A percentile compares a stretch with the other conserved stretches of the same genome.
Conservation (phyloP, 495 filamentous ascomycete genomes). For the Aspergillus hancockii region DNA sequence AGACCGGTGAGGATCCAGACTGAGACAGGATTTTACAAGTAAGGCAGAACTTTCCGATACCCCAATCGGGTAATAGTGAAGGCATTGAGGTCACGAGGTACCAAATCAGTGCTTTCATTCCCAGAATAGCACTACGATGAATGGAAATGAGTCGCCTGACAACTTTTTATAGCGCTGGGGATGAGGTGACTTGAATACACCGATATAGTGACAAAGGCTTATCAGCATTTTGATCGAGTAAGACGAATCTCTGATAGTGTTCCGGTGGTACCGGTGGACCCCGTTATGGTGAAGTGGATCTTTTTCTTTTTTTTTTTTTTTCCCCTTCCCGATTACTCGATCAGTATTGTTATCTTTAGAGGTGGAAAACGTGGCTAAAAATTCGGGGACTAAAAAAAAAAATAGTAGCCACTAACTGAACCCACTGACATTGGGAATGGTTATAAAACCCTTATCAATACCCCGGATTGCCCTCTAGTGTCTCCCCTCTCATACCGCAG, state of each 20-base stretch:
- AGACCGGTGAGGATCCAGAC: background rate
- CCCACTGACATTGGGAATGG: background rate
- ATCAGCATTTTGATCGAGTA: slow-evolving; percentile 2
- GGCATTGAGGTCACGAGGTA: slow-evolving; percentile 13
- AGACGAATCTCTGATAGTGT: background rate
- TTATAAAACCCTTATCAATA: slow-evolving; percentile 5
- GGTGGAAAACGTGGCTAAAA: background rate
- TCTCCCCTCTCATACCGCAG: background rate
- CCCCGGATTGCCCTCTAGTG: slow-evolving; percentile 4
- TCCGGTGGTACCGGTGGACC: slow-evolving; percentile 11
- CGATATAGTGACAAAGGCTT: background rate
- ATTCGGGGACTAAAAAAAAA: background rate
- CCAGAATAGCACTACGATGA: background rate
- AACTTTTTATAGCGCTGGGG: background rate
- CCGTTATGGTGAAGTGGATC: slow-evolving; percentile 1
- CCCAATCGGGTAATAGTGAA: slow-evolving; percentile 21
- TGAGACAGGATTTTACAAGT: background rate
- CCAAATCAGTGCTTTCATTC: background rate
- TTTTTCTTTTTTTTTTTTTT: background rate
- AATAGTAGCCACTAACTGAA: background rate
- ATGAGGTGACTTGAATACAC: background rate
- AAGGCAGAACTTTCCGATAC: background rate
- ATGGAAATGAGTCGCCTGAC: background rate
- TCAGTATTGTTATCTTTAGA: slow-evolving; percentile 7
- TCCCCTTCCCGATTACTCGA: slow-evolving; percentile 6